Percentiles rank a stretch among this genome's conserved stretches.
Evolutionary conservation across 2,329 filamentous ascomycete genomes (phyloP).

Genomic region (Balansia obtecta): DNA sequence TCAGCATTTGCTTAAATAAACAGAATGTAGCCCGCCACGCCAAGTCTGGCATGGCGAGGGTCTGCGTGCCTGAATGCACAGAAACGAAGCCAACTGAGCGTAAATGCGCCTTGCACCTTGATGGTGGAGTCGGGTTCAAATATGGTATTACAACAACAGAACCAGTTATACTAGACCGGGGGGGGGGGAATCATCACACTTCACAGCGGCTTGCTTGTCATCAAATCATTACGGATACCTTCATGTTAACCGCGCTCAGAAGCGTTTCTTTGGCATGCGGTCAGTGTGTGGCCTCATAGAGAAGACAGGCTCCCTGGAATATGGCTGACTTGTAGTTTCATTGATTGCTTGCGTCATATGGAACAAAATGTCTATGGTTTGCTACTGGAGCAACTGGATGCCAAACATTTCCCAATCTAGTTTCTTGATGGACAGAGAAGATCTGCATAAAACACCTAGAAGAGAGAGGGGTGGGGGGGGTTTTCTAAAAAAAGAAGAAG

Average conservation of each 20-base stretch:
- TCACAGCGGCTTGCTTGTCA: not conserved
- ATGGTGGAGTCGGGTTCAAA: not conserved
- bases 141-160: too few species aligned
- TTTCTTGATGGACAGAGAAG: not conserved
- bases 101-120: not conserved
- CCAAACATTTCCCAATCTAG: not conserved
- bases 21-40: not conserved
- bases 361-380: not conserved
- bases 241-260: not conserved
- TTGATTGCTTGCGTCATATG: not conserved
- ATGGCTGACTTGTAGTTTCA: not conserved
- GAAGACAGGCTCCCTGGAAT: not conserved
- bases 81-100: not conserved
- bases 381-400: not conserved
- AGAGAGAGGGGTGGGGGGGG: too few species aligned
- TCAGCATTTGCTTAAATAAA: not conserved
- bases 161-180: not conserved
- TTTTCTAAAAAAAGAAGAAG: not conserved
- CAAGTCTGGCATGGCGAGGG: not conserved
- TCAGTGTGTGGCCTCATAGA: too few species aligned
- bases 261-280: not conserved
- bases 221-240: not conserved
- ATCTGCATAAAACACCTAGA: not conserved
- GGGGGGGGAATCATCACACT: too few species aligned
- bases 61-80: not conserved